A percentile compares a stretch with the other conserved stretches of the same genome.
Evolutionary conservation across 75 land plant genomes (phyloP).

Genomic region (Larix kaempferi): DNA sequence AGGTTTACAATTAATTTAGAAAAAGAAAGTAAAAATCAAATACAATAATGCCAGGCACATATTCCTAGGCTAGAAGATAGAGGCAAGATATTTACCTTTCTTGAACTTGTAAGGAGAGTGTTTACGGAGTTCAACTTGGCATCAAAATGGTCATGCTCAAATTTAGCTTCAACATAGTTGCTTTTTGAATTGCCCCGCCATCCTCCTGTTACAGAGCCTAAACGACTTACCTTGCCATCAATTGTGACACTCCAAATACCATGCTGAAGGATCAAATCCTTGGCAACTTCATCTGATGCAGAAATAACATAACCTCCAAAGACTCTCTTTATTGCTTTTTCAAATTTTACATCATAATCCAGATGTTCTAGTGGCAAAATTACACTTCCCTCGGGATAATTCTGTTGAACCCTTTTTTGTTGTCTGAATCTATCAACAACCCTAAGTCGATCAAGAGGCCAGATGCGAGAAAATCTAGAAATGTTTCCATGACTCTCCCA

Average conservation of each 20-base stretch:
- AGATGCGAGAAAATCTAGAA: slow-evolving; percentile 17
- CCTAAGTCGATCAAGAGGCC: slow-evolving; percentile 24
- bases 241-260: slow-evolving; percentile 26
- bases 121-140: not conserved
- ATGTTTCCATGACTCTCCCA: slow-evolving; percentile 12
- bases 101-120: not conserved
- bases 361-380: slow-evolving; percentile 20
- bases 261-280: slow-evolving; percentile 10
- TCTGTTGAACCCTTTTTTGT: slow-evolving; percentile 8
- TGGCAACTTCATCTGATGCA: slow-evolving; percentile 20
- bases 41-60: not conserved
- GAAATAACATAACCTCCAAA: slow-evolving; percentile 22
- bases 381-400: slow-evolving; percentile 12
- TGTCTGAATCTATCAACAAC: slow-evolving; percentile 11
- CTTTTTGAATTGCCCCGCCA: slow-evolving; percentile 20
- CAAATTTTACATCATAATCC: slow-evolving; percentile 13
- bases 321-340: slow-evolving; percentile 24
- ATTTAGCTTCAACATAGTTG: slow-evolving; percentile 14
- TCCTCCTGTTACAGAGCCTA: slow-evolving; percentile 22
- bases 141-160: slow-evolving; percentile 12
- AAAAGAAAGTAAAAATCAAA: not conserved
- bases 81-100: slow-evolving; percentile 11
- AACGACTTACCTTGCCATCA: slow-evolving; percentile 19
- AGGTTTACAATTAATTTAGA: not conserved
- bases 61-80: not conserved